These are phyloP conservation scores for Bifiguratus adelaidae DNA, from an alignment of 192 early-diverging fungal genomes.

Conservation along the genomic window DNA sequence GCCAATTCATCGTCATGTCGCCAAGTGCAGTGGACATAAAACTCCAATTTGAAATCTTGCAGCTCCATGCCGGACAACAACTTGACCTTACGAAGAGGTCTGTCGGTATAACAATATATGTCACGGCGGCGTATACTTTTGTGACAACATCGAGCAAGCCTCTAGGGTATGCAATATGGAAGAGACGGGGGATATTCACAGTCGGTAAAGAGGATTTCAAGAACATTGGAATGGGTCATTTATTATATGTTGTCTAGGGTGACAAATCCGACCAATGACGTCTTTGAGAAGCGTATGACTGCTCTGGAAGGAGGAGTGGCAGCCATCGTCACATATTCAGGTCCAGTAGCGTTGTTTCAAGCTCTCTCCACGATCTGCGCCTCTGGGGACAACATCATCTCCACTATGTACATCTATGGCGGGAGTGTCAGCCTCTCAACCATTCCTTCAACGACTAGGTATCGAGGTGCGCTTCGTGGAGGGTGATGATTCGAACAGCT, in stretches of 20 bases:
- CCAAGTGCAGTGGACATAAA: no score
- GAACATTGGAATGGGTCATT: no score
- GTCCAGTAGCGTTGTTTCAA: conserved; percentile 82
- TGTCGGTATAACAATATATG: conserved; percentile 91
- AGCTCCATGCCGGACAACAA: conserved; percentile 77
- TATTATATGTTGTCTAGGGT: no score
- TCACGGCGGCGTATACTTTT: conserved; percentile 76
- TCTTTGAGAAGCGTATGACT: conserved; percentile 87
- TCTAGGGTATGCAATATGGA: conserved; percentile 70
- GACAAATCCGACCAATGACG: conserved; percentile 75
- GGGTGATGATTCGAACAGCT: conserved; percentile 62
- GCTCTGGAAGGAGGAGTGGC: conserved; percentile 75
- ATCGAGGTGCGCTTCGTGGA: conserved; percentile 70
- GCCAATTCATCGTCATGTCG: no score
- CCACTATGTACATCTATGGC: conserved; percentile 65
- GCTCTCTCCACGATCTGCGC: conserved; percentile 66
- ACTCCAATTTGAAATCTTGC: conserved; percentile 78
- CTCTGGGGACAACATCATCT: conserved; percentile 83
- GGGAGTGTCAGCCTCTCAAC: conserved; percentile 81
- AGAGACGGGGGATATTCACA: conserved; percentile 77
- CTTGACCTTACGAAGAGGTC: conserved; percentile 56
- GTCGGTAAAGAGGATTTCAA: conserved; percentile 44
- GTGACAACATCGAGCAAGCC: conserved; percentile 70
- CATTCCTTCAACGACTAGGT: conserved; percentile 74
- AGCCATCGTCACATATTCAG: conserved; percentile 41